Percentiles rank a stretch among this genome's conserved stretches.
phyloP scores from a whole-genome alignment of 179 eudicot genomes.

The Gypsophila paniculata region DNA sequence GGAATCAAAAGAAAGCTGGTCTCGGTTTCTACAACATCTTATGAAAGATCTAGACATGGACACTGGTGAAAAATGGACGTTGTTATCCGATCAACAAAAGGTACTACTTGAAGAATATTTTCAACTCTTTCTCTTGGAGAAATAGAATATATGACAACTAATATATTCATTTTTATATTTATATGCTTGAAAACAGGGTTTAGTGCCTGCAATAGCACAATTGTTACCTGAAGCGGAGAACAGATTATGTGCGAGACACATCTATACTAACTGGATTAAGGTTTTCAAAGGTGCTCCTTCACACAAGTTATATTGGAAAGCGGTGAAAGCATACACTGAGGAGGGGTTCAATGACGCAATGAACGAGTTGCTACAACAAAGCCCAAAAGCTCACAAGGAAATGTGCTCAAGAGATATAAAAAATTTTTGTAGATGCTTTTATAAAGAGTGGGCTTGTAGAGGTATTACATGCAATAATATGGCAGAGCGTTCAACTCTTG shows the following conservation, averaged over 20 bases:
- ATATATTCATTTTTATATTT: too few species aligned
- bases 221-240: neutral
- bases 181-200: neutral
- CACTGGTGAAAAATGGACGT: neutral
- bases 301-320: slow-evolving; percentile 10
- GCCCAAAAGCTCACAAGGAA: neutral
- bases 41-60: slow-evolving; percentile 1
- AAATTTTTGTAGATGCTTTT: slow-evolving; percentile 10
- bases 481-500: slow-evolving; percentile 20
- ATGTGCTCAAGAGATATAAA: slow-evolving; percentile 19
- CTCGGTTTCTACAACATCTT: slow-evolving; percentile 11
- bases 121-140: too few species aligned
- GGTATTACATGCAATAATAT: neutral
- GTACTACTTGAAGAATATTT: neutral
- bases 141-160: too few species aligned
- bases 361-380: neutral
- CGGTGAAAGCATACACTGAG: slow-evolving; percentile 7
- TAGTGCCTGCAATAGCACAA: neutral
- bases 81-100: slow-evolving; percentile 20
- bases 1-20: slow-evolving; percentile 14
- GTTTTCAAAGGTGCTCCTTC: slow-evolving; percentile 1
- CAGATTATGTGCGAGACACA: too few species aligned
- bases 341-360: slow-evolving; percentile 2
- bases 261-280: too few species aligned
- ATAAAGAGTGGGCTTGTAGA: too few species aligned